A percentile compares a stretch with the other conserved stretches of the same genome.
These are phyloP conservation scores for Colletotrichum sp. DNA, from an alignment of 2,329 filamentous ascomycete species.

Conservation along the genomic window DNA sequence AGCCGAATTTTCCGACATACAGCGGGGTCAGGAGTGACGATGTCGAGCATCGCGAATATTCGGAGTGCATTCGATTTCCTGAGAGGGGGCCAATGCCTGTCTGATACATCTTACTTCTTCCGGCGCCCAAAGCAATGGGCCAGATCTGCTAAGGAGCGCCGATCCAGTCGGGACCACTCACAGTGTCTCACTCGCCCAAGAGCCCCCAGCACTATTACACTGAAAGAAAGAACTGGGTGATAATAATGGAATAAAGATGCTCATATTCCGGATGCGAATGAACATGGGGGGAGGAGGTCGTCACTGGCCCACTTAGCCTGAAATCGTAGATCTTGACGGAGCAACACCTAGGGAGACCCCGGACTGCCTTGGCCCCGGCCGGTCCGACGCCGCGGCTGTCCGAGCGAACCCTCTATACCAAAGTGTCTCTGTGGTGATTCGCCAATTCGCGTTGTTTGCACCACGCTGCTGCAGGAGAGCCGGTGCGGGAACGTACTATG, in stretches of 20 bases:
- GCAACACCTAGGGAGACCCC: not conserved
- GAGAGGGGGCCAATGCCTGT: not conserved
- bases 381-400: slow-evolving; percentile 7
- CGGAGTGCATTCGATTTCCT: not conserved
- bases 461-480: not conserved
- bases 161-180: not conserved
- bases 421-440: not conserved
- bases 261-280: slow-evolving; percentile 1
- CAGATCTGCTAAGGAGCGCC: not conserved
- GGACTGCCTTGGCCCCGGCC: not conserved
- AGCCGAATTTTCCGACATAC: not conserved
- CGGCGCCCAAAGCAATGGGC: not conserved
- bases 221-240: not conserved
- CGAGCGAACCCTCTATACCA: not conserved
- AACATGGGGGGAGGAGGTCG: not conserved
- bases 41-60: not conserved
- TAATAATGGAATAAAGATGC: not conserved
- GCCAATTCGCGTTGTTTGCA: not conserved
- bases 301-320: not conserved
- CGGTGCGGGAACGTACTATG: not conserved
- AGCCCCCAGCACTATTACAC: not conserved
- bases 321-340: slow-evolving; percentile 8
- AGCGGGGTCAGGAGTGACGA: not conserved
- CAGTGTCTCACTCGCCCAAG: not conserved
- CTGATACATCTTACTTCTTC: not conserved